A percentile compares a stretch with the other conserved stretches of the same genome.
These are phyloP conservation scores for Primulina tabacum DNA, from an alignment of 257 asterid genomes.

Conservation along the genomic window DNA sequence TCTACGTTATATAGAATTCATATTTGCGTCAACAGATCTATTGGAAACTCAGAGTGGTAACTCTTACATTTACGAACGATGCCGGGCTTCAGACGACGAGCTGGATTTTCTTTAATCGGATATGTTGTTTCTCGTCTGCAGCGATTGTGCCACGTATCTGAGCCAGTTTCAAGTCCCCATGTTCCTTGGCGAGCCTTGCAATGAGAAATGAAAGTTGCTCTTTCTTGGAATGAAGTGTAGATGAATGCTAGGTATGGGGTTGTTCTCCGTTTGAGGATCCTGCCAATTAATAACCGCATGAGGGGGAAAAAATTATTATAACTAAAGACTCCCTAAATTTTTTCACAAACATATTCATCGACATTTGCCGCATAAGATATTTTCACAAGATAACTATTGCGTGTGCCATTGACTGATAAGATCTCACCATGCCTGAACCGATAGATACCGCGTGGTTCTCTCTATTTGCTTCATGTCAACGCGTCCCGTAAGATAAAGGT, in stretches of 20 bases:
- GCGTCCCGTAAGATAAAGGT: constrained; percentile 65
- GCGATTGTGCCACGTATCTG: constrained; percentile 75
- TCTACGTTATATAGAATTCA: too few relatives aligned
- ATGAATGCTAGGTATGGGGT: constrained; percentile 82
- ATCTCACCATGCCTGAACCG: constrained; percentile 50
- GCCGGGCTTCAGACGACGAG: too few relatives aligned
- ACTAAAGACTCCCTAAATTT: background rate
- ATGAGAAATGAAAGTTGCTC: constrained; percentile 76
- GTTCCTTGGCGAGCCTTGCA: constrained; percentile 69
- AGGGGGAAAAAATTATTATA: background rate
- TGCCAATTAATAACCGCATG: constrained; percentile 18
- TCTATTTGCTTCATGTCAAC: constrained; percentile 72
- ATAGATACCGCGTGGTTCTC: constrained; percentile 64
- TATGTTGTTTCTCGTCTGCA: constrained; percentile 51
- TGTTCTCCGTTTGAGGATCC: constrained; percentile 86
- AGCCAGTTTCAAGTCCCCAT: constrained; percentile 71
- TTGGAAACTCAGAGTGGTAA: too few relatives aligned
- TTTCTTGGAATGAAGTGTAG: constrained; percentile 75
- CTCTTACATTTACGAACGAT: too few relatives aligned
- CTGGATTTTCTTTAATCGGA: too few relatives aligned
- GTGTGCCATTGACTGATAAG: background rate
- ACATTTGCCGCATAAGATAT: background rate
- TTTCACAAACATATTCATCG: background rate
- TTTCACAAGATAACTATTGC: too few relatives aligned
- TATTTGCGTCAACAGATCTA: too few relatives aligned